Base-by-base conservation (phyloP, 164 flowering plant species). In the Magnolia kwangsiensis region DNA sequence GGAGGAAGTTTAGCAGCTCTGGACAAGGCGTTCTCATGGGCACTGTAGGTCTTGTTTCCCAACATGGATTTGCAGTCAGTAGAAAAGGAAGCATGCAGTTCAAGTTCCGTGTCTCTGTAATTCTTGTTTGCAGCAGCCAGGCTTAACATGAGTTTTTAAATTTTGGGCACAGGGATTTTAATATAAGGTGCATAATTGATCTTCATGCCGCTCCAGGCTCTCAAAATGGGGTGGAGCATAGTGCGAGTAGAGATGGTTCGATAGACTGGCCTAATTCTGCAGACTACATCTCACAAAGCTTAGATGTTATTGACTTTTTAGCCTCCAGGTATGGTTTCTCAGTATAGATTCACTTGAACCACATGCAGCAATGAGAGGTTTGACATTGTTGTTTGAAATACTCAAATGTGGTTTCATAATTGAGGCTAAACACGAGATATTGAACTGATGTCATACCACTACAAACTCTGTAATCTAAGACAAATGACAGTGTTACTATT, bases 121-220 rank as follows among this genome's bases (percentile, higher is more conserved):
- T 13, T 68, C 19, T 68, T 24, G 31, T 29, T 14, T 68, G 71
- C 61, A 55, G 61, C 61, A 31, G 71, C 71, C 19, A 18, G 16
- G 21, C 45, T n/a, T 68, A 68, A 68, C 20, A 29, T 5, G 49
- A 73, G 20, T 50, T 65, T 20, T 23, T 24, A 14, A 66, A 45
- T 59, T 20, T 71, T 77, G 65, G 81, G 20, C 86, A 85, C 90
- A 94, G 98, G 86, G 81, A 78, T 24, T 88, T 86, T 83, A 64
- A 80, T 73, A 85, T 94, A 74, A 89, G 82, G 82, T 92, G 96
- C 89, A 91, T 94, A 77, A 89, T 94, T 68, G 98, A 94, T 79
- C 97, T 94, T 63, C 98, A 94, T 74, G 97, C 96, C 10, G 98
- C 97, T 78, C 98, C 97, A 68, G 98, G 92, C 55, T 92, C 97